Base-by-base conservation (phyloP, 148 eudicot genomes). In the Camellia sinensis region DNA sequence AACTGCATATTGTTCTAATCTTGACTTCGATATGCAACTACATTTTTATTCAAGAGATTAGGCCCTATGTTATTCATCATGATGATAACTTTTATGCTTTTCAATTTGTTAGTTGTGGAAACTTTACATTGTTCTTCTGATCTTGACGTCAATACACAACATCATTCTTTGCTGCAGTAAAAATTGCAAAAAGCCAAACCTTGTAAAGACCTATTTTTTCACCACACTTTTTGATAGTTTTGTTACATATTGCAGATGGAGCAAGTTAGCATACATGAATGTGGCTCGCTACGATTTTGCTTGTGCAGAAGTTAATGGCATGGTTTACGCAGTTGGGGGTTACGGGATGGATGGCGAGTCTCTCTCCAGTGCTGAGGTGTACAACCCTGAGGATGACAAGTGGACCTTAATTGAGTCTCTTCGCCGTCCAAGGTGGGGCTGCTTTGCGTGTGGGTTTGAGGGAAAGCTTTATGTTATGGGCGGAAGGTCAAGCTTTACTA, bases 401-500 rank as follows among this genome's bases (percentile, higher is more conserved):
- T 95, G 98, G 98, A 88, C 91, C 7, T 15, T 86, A 5, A 93
- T 93, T 12, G 93, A 93, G 85, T 81, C 89, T 67, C 87, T 95
- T 61, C 90, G 92, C 21, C 93, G 90, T 68, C 97, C 98, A 3
- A 85, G 98, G 63, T 92, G 93, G 91, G 96, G 96, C 52, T 91
- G 94, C 75, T 95, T 95, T 52, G 98, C 96, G 9, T 95, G 91
- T 44, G 88, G 94, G 17, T 88, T 93, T 54, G 83, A 85, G 73
- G 93, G 94, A 37, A 93, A 95, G 83, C 93, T 95, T n/a, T 95
- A 90, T 71, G 92, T 95, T 0, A 93, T 95, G 98, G 97, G 98
- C 4, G 98, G 98, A 9, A 86, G 98, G 72, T 95, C 98, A 41
- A 95, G 89, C 78, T 95, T 95, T 89, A 91, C 97, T 3, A 95